phyloP scores from a whole-genome alignment of 75 land plant genomes.

The Adiantum capillusveneris region DNA sequence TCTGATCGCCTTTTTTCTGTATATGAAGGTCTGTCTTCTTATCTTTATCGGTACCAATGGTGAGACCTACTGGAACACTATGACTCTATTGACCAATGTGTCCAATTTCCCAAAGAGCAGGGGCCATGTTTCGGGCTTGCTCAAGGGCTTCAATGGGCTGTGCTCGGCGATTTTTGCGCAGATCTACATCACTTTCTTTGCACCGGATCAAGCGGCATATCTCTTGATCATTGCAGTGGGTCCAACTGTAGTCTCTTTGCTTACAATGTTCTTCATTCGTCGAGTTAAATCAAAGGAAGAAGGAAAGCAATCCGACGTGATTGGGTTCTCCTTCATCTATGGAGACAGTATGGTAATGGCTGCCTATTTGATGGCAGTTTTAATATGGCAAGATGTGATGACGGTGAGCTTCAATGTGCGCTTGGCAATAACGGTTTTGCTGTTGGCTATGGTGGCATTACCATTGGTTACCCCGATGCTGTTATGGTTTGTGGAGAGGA shows the following conservation, averaged over 20 bases:
- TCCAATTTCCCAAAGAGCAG: conserved; percentile 82
- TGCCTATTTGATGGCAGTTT: conserved; percentile 77
- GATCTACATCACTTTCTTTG: conserved; percentile 55
- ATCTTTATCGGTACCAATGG: conserved; percentile 86
- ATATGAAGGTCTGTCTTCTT: conserved; percentile 68
- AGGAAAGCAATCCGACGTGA: conserved; percentile 23
- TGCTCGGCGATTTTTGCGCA: conserved; percentile 82
- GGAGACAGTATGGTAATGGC: conserved; percentile 58
- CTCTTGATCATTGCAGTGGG: conserved; percentile 92
- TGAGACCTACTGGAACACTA: conserved; percentile 94
- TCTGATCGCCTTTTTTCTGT: too few species aligned
- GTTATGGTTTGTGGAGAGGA: conserved; percentile 14
- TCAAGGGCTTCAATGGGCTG: conserved; percentile 93
- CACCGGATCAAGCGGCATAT: conserved; percentile 70
- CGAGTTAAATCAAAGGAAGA: conserved; percentile 57
- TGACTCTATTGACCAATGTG: conserved; percentile 78
- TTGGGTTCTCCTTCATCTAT: conserved; percentile 57
- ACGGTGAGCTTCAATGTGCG: conserved; percentile 31
- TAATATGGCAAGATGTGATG: conserved; percentile 62
- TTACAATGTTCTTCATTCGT: conserved; percentile 66
- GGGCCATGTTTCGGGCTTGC: conserved; percentile 87
- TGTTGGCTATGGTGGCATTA: conserved; percentile 40
- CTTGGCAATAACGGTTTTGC: conserved; percentile 28
- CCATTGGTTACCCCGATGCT: conserved; percentile 55
- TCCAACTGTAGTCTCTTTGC: conserved; percentile 62